phyloP scores from a whole-genome alignment of 2,329 filamentous ascomycete species.

The Aspergillus sojae region DNA sequence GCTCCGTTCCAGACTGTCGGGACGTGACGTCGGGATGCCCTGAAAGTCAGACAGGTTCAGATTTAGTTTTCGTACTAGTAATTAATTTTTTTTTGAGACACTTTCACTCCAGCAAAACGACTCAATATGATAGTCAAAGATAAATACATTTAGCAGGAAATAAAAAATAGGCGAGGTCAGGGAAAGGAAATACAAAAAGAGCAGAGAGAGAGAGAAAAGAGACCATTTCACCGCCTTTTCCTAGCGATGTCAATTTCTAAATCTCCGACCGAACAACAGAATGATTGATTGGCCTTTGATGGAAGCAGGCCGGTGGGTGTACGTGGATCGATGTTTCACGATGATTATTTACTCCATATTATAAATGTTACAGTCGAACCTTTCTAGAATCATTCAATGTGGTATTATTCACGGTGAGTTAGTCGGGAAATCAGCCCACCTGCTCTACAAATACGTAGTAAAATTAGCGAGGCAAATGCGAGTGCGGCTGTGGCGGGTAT shows the following conservation, averaged over 20 bases:
- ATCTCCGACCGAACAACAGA: neutral
- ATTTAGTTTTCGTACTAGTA: neutral
- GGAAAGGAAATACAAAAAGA: neutral
- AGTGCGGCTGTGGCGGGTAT: slow-evolving; percentile 19
- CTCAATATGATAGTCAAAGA: no score
- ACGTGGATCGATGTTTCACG: slow-evolving; percentile 5
- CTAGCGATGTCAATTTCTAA: neutral
- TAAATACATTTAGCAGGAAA: neutral
- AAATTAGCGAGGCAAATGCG: slow-evolving; percentile 6
- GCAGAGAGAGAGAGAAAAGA: neutral
- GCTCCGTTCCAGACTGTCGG: slow-evolving; percentile 30
- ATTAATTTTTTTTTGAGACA: neutral
- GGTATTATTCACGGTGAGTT: neutral
- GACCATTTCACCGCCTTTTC: neutral
- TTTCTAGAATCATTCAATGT: slow-evolving; percentile 16
- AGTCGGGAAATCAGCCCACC: slow-evolving; percentile 8
- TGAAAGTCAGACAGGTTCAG: neutral
- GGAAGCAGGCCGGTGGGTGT: neutral
- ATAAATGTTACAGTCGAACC: slow-evolving; percentile 11
- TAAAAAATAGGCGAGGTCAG: neutral
- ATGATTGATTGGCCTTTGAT: neutral
- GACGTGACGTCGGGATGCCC: slow-evolving; percentile 10
- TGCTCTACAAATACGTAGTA: neutral
- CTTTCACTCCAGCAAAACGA: neutral
- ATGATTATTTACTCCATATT: slow-evolving; percentile 1